Conservation (phyloP, 2,329 filamentous ascomycete species). For the Cucurbitaria berberidis region DNA sequence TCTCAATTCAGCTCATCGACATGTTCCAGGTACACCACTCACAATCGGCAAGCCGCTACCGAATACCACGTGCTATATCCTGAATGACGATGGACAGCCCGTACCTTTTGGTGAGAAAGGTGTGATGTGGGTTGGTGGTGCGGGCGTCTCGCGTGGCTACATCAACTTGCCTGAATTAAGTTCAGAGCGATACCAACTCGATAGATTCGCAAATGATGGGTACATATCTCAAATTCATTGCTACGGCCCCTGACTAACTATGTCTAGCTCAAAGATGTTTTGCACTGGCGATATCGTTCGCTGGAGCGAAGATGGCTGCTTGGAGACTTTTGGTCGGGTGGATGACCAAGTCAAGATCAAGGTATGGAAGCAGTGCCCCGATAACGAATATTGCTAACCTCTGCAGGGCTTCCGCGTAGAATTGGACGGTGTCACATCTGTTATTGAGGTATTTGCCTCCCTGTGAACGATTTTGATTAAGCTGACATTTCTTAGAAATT, state of each 20-base stretch:
- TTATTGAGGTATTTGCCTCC: conserved; percentile 25
- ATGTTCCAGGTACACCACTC: conserved; percentile 54
- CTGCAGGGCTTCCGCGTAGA: conserved; percentile 65
- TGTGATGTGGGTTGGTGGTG: conserved; percentile 64
- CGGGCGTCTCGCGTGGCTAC: conserved; percentile 63
- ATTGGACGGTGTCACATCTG: conserved; percentile 61
- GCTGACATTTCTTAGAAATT: conserved; percentile 39
- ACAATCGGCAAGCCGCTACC: conserved; percentile 63
- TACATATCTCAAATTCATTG: conserved; percentile 29
- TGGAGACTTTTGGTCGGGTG: conserved; percentile 63
- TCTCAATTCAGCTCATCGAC: conserved; percentile 63
- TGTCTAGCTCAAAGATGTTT: conserved; percentile 57
- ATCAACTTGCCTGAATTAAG: conserved; percentile 61
- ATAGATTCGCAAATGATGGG: conserved; percentile 61
- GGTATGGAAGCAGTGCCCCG: conserved; percentile 12
- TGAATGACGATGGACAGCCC: conserved; percentile 56
- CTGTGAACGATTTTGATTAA: neutral
- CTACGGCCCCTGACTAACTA: neutral
- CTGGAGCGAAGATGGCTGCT: conserved; percentile 60
- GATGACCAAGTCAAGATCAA: conserved; percentile 70
- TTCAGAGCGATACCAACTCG: conserved; percentile 56
- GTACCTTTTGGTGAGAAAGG: conserved; percentile 58
- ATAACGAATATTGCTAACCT: conserved; percentile 8
- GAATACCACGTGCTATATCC: conserved; percentile 63
- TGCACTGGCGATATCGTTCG: conserved; percentile 66